Evolutionary conservation across 306 rosid genomes (phyloP).

Genomic region (Prunus armeniaca): DNA sequence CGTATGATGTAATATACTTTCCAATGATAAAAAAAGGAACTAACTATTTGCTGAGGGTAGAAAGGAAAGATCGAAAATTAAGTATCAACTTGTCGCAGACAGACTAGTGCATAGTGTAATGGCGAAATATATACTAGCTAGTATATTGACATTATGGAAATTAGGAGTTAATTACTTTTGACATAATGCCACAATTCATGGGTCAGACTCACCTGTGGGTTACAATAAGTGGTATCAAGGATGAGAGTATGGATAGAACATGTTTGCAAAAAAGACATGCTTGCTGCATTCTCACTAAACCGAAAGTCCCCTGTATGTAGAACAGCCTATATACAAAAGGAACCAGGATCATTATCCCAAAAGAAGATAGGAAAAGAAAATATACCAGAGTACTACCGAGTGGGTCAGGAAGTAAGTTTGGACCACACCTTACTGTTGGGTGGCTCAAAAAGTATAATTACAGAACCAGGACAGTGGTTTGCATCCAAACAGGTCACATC

Average conservation of each 20-base stretch:
- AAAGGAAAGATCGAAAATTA: background rate
- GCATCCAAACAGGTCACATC: slow-evolving; percentile 93
- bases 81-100: slow-evolving; percentile 6
- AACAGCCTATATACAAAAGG: slow-evolving; percentile 53
- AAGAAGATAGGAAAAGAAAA: slow-evolving; percentile 11
- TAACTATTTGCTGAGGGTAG: background rate
- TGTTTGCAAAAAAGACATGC: slow-evolving; percentile 41
- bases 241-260: slow-evolving; percentile 64
- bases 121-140: background rate
- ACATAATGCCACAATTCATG: slow-evolving; percentile 14
- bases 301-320: slow-evolving; percentile 97
- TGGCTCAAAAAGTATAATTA: slow-evolving; percentile 87
- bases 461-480: slow-evolving; percentile 93
- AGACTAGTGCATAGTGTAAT: background rate
- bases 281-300: slow-evolving; percentile 57
- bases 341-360: slow-evolving; percentile 13
- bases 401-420: slow-evolving; percentile 29
- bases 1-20: background rate
- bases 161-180: background rate
- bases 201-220: slow-evolving; percentile 68
- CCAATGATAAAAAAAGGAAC: background rate
- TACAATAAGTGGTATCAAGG: slow-evolving; percentile 93
- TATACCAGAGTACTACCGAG: slow-evolving; percentile 7
- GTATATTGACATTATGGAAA: background rate
- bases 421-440: slow-evolving; percentile 82